Conservation (phyloP, 768 basidiomycete species). For the Tricholoma hemisulphureum region DNA sequence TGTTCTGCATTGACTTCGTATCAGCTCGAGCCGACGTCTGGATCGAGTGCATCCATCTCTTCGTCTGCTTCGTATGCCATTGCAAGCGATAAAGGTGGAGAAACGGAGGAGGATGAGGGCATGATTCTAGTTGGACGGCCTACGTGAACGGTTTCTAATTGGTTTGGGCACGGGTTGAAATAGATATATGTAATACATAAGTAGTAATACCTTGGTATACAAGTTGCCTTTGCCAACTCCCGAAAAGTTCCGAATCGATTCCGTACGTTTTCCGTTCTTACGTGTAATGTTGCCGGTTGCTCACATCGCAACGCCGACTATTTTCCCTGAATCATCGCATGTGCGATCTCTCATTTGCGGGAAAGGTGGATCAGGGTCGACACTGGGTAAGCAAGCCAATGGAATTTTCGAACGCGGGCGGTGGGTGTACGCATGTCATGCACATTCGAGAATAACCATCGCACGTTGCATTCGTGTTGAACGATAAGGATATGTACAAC, state of each 20-base stretch:
- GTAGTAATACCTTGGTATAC: too few species aligned
- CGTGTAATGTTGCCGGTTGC: background rate
- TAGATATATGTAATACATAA: slow-evolving; percentile 4
- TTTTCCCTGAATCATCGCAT: background rate
- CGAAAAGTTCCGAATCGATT: background rate
- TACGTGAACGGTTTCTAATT: slow-evolving; percentile 13
- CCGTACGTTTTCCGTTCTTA: background rate
- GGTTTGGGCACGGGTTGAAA: too few species aligned
- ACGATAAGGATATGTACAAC: too few species aligned
- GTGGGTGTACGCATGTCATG: background rate
- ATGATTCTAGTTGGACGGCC: slow-evolving; percentile 77
- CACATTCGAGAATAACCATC: background rate
- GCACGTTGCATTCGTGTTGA: background rate
- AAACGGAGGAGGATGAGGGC: slow-evolving; percentile 84
- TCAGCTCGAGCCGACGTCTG: background rate
- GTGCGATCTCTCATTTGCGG: background rate
- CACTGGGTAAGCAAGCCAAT: slow-evolving; percentile 2
- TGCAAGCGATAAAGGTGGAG: slow-evolving; percentile 62
- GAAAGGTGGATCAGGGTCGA: background rate
- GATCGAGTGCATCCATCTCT: slow-evolving; percentile 34
- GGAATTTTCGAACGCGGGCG: background rate
- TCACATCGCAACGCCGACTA: background rate
- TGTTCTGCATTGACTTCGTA: slow-evolving; percentile 2
- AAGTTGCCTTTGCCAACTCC: background rate
- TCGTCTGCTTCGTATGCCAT: slow-evolving; percentile 38